phyloP scores from a whole-genome alignment of 2,329 filamentous ascomycete species.

The Cylindrodendrum hubeiense region DNA sequence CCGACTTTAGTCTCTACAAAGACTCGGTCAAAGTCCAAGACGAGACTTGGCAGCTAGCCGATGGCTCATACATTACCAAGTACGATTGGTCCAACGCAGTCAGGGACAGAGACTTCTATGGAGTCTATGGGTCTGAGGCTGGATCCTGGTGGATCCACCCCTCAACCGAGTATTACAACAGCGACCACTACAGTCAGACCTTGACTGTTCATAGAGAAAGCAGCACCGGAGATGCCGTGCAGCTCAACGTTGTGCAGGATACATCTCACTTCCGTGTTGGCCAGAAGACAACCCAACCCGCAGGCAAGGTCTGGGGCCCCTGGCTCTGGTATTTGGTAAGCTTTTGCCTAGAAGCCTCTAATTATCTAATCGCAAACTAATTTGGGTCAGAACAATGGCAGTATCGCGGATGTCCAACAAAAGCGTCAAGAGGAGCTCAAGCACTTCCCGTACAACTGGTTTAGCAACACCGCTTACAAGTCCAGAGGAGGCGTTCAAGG shows the following conservation, averaged over 20 bases:
- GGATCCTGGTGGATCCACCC: conserved; percentile 30
- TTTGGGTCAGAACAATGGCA: conserved; percentile 20
- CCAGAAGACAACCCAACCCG: conserved; percentile 15
- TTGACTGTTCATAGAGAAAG: conserved; percentile 29
- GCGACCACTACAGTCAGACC: conserved; percentile 26
- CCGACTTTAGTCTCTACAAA: conserved; percentile 14
- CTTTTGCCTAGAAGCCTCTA: no score
- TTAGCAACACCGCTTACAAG: conserved; percentile 16
- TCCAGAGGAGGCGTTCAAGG: conserved; percentile 23
- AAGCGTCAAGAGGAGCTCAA: conserved; percentile 17
- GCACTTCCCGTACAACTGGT: conserved; percentile 27
- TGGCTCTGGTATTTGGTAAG: conserved; percentile 30
- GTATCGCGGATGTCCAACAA: conserved; percentile 8
- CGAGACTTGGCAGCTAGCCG: conserved; percentile 23
- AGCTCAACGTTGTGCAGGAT: conserved; percentile 29
- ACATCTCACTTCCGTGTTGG: conserved; percentile 27
- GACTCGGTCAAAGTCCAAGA: conserved; percentile 20
- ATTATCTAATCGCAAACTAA: background rate
- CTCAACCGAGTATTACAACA: conserved; percentile 28
- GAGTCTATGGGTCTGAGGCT: conserved; percentile 26
- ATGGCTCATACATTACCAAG: conserved; percentile 26
- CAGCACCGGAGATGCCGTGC: conserved; percentile 24
- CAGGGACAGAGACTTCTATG: conserved; percentile 29
- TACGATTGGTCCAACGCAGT: conserved; percentile 31
- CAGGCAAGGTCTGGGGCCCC: conserved; percentile 26